Base-by-base conservation (phyloP, 2,329 filamentous ascomycete genomes). In the Knufia fluminis region DNA sequence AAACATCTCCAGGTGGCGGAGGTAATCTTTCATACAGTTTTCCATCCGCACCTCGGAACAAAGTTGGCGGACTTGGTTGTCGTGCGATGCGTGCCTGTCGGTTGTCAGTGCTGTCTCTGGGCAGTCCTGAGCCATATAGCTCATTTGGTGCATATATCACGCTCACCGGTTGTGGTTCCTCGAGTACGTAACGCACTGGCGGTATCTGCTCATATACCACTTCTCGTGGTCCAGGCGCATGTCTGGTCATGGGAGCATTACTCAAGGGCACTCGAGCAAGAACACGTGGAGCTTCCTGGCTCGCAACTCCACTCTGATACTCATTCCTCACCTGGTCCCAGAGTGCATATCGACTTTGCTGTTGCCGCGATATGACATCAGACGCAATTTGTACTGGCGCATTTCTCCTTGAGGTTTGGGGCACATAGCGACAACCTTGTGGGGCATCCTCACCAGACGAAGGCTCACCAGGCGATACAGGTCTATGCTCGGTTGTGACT, bases 311-410 rank as follows among this genome's bases (percentile, higher is more conserved):
- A 40, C 50, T 43, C n/a, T 49, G 57, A 51, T 59, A 58, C 23
- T 58, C 53, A 38, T 65, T 63, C 53, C 67, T 61, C 19, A 69
- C 69, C 51, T 68, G 67, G 49, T 71, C 67, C 69, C 70, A 72
- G 40, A 69, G 68, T 57, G 69, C 65, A 53, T 71, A 72, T 56
- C 70, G 66, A 58, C 64, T 71, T 48, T 70, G 71, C 28, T 69
- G 69, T 48, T 69, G 66, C 43, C 68, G 67, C 49, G 70, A 65
- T 58, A 67, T 57, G 28, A 61, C 59, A 43, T 65, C 65, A 23
- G 52, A 49, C 1, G 53, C 47, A 22, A 48, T 40, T 48, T 57
- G 56, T 51, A 59, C 6, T 35, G 36, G 52, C n/a, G 64, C 59
- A 35, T 31, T 28, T 17, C 44, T 46, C n/a, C 38, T 52, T 17